Base-by-base conservation (phyloP, 2,329 filamentous ascomycete species). In the Thermomyces lanuginosus region DNA sequence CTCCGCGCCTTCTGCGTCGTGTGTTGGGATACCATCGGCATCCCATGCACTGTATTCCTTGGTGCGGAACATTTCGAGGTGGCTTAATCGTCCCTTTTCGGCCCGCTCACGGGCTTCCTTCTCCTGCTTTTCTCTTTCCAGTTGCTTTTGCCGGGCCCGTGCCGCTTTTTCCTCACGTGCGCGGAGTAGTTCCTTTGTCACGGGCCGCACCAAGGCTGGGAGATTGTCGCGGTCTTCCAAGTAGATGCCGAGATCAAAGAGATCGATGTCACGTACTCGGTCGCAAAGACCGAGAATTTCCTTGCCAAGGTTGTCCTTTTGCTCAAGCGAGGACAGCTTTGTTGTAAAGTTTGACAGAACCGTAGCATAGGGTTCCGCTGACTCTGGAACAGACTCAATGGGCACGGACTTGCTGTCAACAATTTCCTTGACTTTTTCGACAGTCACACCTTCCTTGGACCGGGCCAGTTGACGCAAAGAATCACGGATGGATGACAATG, bases 191-290 rank as follows among this genome's bases (percentile, higher is more conserved):
- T 67, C 63, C 21, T 60, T 60, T 3, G 72, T 71, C 4, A 78
- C 61, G 2, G 70, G 72, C 10, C 72, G 66, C 34, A 92, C 75
- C 16, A 92, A 64, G 1, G 82, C 81, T 0, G 70, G 75, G 45
- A 66, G 67, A 36, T 54, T 56, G 13, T 70, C 64, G 26, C 81
- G 70, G 43, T 93, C 84, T 45, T 93, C 84, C 1, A 93, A 71
- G 44, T 91, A 91, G 31, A 93, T 76, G 19, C 76, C 80, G 0
- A 91, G 59, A 31, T 84, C 73, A 42, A 79, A 84, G 7, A 93
- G 69, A 30, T 84, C 72, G 6, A 71, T 64, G 48, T 93, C 80
- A 27, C 84, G 77, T 22, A 93, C 69, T 10, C 68, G 64, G 46
- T 92, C 86, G 38, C 77, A 89, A 24, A 92, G 66, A 0, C 62